Evolutionary conservation across 371 early-diverging fungal species (phyloP).

Genomic region (Actinomortierella wolfii): DNA sequence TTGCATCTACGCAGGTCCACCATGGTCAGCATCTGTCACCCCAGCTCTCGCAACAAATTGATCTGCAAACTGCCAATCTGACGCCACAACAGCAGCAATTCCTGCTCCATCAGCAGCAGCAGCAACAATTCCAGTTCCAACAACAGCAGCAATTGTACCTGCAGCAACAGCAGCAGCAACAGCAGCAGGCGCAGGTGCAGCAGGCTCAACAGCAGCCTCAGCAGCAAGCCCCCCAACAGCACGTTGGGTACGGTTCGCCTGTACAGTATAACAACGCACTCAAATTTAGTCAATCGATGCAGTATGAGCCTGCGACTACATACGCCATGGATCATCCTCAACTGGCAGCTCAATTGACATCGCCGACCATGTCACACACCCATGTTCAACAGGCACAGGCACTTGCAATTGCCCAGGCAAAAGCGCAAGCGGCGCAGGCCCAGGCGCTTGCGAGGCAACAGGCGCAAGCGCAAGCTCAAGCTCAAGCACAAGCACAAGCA

Average conservation of each 20-base stretch:
- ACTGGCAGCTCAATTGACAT: conserved; percentile 13
- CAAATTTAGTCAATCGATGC: conserved; percentile 24
- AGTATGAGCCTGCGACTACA: conserved; percentile 17
- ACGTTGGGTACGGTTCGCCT: conserved; percentile 24
- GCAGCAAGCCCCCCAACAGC: conserved; percentile 32
- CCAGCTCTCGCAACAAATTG: conserved; percentile 35
- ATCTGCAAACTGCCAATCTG: conserved; percentile 26
- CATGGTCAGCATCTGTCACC: conserved; percentile 22
- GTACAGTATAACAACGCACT: conserved; percentile 29
- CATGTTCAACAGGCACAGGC: conserved; percentile 13
- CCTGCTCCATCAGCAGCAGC: conserved; percentile 30
- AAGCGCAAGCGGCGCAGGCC: conserved; percentile 14
- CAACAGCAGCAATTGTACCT: conserved; percentile 18
- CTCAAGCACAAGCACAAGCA: conserved; percentile 23
- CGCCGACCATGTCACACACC: conserved; percentile 12
- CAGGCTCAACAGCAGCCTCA: conserved; percentile 21
- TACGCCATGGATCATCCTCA: conserved; percentile 17
- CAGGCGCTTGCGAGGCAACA: neutral
- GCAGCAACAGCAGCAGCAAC: conserved; percentile 16
- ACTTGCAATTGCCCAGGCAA: conserved; percentile 15
- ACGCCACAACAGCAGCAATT: conserved; percentile 47
- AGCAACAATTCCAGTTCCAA: conserved; percentile 15
- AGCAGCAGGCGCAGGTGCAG: conserved; percentile 20
- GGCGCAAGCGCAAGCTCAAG: conserved; percentile 20
- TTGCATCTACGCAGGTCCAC: neutral